These are phyloP conservation scores for Neofusicoccum parvum DNA, from an alignment of 2,329 filamentous ascomycete genomes.

Conservation along the genomic window DNA sequence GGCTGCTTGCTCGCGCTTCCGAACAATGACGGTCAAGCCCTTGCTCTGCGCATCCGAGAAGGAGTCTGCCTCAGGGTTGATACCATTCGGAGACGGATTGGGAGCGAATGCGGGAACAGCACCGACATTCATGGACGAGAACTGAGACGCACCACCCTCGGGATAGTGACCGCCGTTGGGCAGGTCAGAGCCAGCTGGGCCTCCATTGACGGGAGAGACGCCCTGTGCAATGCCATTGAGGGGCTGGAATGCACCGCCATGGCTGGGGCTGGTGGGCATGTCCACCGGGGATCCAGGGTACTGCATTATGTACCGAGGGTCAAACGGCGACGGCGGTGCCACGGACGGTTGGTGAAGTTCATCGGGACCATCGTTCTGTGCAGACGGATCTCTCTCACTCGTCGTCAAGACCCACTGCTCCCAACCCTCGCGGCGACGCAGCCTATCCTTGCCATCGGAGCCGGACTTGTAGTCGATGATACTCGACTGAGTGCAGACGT, in stretches of 20 bases:
- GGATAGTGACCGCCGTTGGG: constrained; percentile 18
- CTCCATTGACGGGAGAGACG: constrained; percentile 13
- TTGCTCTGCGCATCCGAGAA: constrained; percentile 58
- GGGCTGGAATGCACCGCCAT: constrained; percentile 10
- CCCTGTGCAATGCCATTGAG: constrained; percentile 19
- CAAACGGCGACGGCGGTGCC: constrained; percentile 40
- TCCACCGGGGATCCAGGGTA: constrained; percentile 24
- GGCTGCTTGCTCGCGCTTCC: constrained; percentile 40
- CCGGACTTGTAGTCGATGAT: constrained; percentile 74
- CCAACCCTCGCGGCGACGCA: constrained; percentile 77
- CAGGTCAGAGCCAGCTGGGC: constrained; percentile 1
- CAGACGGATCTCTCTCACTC: constrained; percentile 70
- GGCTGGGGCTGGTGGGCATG: constrained; percentile 10
- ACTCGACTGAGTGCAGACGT: constrained; percentile 71
- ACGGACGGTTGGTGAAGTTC: constrained; percentile 45
- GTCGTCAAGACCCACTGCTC: constrained; percentile 74
- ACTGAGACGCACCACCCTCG: neutral
- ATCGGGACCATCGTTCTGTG: constrained; percentile 72
- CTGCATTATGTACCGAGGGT: constrained; percentile 30
- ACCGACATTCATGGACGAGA: constrained; percentile 20
- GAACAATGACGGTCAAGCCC: constrained; percentile 56
- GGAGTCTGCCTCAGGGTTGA: constrained; percentile 42
- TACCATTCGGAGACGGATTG: constrained; percentile 31
- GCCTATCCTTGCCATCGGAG: constrained; percentile 74
- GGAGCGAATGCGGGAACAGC: constrained; percentile 21